Evolutionary conservation across 2,329 filamentous ascomycete genomes (phyloP), one percentile per base, ranked within the genome.

Genomic region (Aureobasidium pullulans): DNA sequence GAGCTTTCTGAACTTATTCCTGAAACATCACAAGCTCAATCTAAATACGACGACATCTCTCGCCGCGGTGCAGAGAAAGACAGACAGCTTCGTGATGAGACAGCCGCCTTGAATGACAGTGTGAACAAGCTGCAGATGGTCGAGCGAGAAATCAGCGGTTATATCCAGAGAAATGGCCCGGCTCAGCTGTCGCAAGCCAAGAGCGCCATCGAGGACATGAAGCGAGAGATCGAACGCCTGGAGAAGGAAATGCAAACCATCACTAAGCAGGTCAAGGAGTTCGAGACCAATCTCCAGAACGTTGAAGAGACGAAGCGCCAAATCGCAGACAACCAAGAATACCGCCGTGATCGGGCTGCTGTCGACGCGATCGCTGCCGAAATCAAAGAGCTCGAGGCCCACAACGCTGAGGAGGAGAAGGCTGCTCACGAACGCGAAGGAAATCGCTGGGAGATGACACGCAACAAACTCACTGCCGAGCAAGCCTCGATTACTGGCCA

Each of bases 311-410:
- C 86, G 59, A 93, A 91, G 75, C 87, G 89, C 66, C 91, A 89
- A 64, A 96, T 99, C 66, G 80, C 80, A 23, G 91, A 97, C 70
- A 99, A 99, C 67, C 77, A 97, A 54, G 86, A 86, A 63, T 96
- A 91, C 71, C 88, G 94, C 60, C 87, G 87, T 69, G 87, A 89
- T 62, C 79, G 84, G 59, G 82, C 84, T 58, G 81, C 86, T 39
- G 79, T 96, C 1, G 81, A 89, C 43, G 77, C 76, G 4, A 81
- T 96, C 6, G 77, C 83, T 58, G 71, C 73, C 16, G 88, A 94
- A 62, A 92, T 99, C 63, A 72, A 76, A 42, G 82, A 89, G 61
- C 80, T 99, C 6, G 85, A 92, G 71, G 80, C 81, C 10, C 86
- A 90, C 63, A 89, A 94, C 69, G 91, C 90, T 1, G 86, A 89